Percentiles rank a stretch among this genome's conserved stretches.
Evolutionary conservation across 257 asterid species (phyloP).

Genomic region (Salvia rosmarinus): DNA sequence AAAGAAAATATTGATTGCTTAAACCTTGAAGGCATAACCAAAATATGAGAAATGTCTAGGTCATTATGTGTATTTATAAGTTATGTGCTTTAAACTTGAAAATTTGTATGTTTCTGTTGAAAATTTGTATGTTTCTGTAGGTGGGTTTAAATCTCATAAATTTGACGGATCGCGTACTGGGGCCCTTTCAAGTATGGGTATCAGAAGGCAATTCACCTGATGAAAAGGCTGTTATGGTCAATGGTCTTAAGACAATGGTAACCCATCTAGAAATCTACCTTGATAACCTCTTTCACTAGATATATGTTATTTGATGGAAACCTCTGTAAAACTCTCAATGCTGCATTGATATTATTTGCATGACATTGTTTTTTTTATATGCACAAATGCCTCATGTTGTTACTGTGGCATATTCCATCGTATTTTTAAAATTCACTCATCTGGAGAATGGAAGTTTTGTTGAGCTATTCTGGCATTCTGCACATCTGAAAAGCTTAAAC

Average conservation of each 20-base stretch:
- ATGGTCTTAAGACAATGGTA: slow-evolving; percentile 90
- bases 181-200: slow-evolving; percentile 89
- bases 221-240: slow-evolving; percentile 81
- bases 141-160: slow-evolving; percentile 68
- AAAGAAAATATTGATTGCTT: slow-evolving; percentile 17
- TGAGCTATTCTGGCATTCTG: slow-evolving; percentile 4
- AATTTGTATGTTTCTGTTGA: too few relatives aligned
- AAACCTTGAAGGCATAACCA: slow-evolving; percentile 20
- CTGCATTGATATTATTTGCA: neutral
- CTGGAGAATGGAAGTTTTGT: slow-evolving; percentile 4
- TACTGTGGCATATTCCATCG: neutral
- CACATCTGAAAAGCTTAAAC: too few relatives aligned
- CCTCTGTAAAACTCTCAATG: slow-evolving; percentile 1
- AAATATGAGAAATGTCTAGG: slow-evolving; percentile 4
- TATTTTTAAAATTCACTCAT: neutral
- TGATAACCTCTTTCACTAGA: slow-evolving; percentile 10
- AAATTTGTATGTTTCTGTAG: slow-evolving; percentile 40
- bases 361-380: neutral
- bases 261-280: slow-evolving; percentile 35
- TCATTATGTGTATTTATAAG: slow-evolving; percentile 13
- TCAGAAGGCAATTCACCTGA: slow-evolving; percentile 74
- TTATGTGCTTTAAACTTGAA: slow-evolving; percentile 23
- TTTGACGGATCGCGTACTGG: slow-evolving; percentile 81
- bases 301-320: slow-evolving; percentile 5
- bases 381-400: neutral